Conservation (phyloP, 345 rosid species). For the Aquilaria yunnanensis region DNA sequence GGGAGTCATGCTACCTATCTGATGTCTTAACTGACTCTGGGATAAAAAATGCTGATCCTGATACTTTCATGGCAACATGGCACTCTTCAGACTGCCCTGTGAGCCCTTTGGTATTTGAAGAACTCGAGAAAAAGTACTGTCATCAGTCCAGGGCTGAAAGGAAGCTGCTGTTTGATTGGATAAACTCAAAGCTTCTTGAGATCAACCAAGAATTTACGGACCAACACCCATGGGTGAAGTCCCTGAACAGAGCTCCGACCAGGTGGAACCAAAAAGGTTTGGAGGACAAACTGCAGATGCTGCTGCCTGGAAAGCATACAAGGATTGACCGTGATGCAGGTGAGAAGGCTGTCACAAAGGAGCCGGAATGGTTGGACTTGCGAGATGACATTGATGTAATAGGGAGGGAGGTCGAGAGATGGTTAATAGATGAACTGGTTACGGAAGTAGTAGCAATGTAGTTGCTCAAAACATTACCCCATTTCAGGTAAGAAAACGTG, state of each 20-base stretch:
- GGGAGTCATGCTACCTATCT: slow-evolving; percentile 44
- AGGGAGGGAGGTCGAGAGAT: slow-evolving; percentile 60
- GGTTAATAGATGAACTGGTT: slow-evolving; percentile 51
- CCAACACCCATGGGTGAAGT: slow-evolving; percentile 54
- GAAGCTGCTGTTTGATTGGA: slow-evolving; percentile 53
- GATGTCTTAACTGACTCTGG: slow-evolving; percentile 45
- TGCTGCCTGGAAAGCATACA: slow-evolving; percentile 29
- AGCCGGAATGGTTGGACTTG: slow-evolving; percentile 46
- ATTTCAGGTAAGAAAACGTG: no score
- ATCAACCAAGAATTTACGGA: slow-evolving; percentile 35
- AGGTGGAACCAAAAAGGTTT: slow-evolving; percentile 36
- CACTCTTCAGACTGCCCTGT: slow-evolving; percentile 48
- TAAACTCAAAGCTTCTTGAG: slow-evolving; percentile 40
- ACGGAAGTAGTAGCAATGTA: slow-evolving; percentile 42
- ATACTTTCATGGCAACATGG: slow-evolving; percentile 31
- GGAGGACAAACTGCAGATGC: slow-evolving; percentile 29
- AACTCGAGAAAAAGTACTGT: slow-evolving; percentile 56
- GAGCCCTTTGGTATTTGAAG: slow-evolving; percentile 48
- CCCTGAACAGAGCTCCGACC: slow-evolving; percentile 11
- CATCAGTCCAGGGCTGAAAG: slow-evolving; percentile 44
- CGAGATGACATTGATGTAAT: slow-evolving; percentile 46
- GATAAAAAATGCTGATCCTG: slow-evolving; percentile 29
- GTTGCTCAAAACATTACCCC: background rate
- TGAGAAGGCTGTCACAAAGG: slow-evolving; percentile 30
- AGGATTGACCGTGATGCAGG: slow-evolving; percentile 26